A percentile compares a stretch with the other conserved stretches of the same genome.
Conservation (phyloP, 139 green algal genomes). For the Coccomyxa sp. region DNA sequence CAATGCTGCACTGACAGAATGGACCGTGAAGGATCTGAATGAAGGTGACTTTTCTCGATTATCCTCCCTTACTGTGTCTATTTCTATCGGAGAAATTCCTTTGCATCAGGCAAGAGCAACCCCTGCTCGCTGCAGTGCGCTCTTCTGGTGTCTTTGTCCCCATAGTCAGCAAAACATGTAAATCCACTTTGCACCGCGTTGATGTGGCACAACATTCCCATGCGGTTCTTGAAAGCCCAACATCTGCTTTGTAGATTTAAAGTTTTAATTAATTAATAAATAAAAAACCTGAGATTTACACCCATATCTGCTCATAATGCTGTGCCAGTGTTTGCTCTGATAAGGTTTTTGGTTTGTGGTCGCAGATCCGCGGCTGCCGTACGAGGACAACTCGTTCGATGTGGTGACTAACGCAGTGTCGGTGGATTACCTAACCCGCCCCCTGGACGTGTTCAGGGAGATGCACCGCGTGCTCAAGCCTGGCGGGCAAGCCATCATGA, state of each 20-base stretch:
- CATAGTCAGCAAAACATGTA: not conserved
- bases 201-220: too few species aligned
- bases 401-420: slow-evolving; percentile 49
- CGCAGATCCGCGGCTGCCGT: slow-evolving; percentile 57
- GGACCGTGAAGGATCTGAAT: slow-evolving; percentile 14
- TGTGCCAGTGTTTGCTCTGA: slow-evolving; percentile 49
- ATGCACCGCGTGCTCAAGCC: slow-evolving; percentile 72
- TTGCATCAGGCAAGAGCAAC: too few species aligned
- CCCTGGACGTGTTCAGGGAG: slow-evolving; percentile 39
- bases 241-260: not conserved
- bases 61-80: not conserved
- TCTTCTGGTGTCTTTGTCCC: not conserved
- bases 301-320: too few species aligned
- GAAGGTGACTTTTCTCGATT: not conserved
- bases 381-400: slow-evolving; percentile 66
- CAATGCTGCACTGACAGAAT: slow-evolving; percentile 62
- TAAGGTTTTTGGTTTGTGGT: too few species aligned
- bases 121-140: not conserved
- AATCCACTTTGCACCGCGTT: too few species aligned
- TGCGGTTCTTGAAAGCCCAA: too few species aligned
- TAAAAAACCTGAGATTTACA: too few species aligned
- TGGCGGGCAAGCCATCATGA: slow-evolving; percentile 75
- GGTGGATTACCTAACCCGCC: slow-evolving; percentile 80
- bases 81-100: too few species aligned
- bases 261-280: too few species aligned